phyloP scores from a whole-genome alignment of 2,329 filamentous ascomycete genomes.

The Elsinoe perseae region DNA sequence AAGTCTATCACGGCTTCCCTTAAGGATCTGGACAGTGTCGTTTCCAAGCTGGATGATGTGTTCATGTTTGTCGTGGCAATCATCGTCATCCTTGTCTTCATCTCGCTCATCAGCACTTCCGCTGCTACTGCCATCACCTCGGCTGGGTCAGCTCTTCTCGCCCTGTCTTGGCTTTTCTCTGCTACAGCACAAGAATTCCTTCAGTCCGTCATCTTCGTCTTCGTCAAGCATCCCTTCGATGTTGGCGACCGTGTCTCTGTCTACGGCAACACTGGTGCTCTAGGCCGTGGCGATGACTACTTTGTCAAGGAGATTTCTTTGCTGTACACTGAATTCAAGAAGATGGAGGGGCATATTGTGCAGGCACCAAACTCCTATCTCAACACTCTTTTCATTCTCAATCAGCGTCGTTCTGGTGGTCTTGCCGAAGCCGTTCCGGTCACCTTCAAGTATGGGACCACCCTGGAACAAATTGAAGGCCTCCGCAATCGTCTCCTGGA shows the following conservation, averaged over 20 bases:
- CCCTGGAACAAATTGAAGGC: slow-evolving; percentile 70
- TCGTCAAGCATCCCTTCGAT: slow-evolving; percentile 95
- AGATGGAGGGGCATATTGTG: slow-evolving; percentile 94
- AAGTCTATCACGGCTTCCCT: slow-evolving; percentile 92
- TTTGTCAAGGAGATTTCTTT: slow-evolving; percentile 92
- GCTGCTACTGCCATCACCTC: slow-evolving; percentile 88
- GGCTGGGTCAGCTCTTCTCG: slow-evolving; percentile 77
- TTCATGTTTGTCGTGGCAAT: slow-evolving; percentile 79
- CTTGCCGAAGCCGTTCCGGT: slow-evolving; percentile 80
- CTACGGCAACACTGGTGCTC: slow-evolving; percentile 80
- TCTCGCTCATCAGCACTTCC: slow-evolving; percentile 81
- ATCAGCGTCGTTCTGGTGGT: slow-evolving; percentile 82
- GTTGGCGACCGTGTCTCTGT: slow-evolving; percentile 88
- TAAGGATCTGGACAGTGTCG: slow-evolving; percentile 90
- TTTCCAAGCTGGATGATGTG: slow-evolving; percentile 79
- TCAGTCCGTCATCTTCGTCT: slow-evolving; percentile 89
- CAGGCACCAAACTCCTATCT: slow-evolving; percentile 92
- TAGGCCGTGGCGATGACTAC: slow-evolving; percentile 78
- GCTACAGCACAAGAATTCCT: slow-evolving; percentile 91
- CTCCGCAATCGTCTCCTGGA: slow-evolving; percentile 73
- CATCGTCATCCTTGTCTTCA: slow-evolving; percentile 75
- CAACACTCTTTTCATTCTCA: slow-evolving; percentile 89
- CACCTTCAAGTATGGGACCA: slow-evolving; percentile 81
- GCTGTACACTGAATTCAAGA: slow-evolving; percentile 95
- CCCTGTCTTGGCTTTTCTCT: slow-evolving; percentile 85